These are phyloP conservation scores for Limnomonas spitsbergensis DNA, from an alignment of 139 green algal species.

Conservation along the genomic window DNA sequence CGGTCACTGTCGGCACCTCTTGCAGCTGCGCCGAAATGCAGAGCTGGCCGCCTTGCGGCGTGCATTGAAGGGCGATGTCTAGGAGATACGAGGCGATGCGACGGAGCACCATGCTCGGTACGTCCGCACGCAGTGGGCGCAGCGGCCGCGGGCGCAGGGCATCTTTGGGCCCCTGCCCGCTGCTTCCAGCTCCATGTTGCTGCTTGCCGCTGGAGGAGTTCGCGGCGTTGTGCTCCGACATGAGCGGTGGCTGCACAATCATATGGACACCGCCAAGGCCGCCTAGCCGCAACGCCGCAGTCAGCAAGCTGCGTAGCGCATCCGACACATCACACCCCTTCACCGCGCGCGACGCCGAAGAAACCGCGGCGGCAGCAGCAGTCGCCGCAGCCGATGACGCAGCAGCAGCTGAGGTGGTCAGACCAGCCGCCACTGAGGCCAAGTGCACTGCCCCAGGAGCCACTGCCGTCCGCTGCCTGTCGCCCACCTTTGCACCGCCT, in stretches of 20 bases:
- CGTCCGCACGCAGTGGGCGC: background rate
- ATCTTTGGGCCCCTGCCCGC: too few relatives aligned
- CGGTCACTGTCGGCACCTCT: background rate
- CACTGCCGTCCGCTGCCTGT: too few relatives aligned
- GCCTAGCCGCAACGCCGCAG: background rate
- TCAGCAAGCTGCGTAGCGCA: background rate
- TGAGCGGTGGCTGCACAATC: background rate
- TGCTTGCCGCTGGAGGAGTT: too few relatives aligned
- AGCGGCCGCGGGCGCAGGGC: background rate
- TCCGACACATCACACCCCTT: background rate
- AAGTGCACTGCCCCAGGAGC: too few relatives aligned
- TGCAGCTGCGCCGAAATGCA: background rate
- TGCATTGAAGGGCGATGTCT: slow-evolving; percentile 13
- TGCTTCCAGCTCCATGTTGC: background rate
- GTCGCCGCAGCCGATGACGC: too few relatives aligned
- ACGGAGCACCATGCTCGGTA: background rate
- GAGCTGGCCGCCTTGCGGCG: slow-evolving; percentile 2
- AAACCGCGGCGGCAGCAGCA: too few relatives aligned
- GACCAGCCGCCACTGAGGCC: too few relatives aligned
- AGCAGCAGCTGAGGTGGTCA: too few relatives aligned
- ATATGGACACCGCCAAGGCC: background rate
- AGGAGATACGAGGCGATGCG: slow-evolving; percentile 3
- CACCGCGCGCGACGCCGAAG: too few relatives aligned
- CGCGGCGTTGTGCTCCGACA: too few relatives aligned
- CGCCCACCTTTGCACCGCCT: too few relatives aligned